Conservation (phyloP, 495 filamentous ascomycete species). For the Daldinia vernicosa region DNA sequence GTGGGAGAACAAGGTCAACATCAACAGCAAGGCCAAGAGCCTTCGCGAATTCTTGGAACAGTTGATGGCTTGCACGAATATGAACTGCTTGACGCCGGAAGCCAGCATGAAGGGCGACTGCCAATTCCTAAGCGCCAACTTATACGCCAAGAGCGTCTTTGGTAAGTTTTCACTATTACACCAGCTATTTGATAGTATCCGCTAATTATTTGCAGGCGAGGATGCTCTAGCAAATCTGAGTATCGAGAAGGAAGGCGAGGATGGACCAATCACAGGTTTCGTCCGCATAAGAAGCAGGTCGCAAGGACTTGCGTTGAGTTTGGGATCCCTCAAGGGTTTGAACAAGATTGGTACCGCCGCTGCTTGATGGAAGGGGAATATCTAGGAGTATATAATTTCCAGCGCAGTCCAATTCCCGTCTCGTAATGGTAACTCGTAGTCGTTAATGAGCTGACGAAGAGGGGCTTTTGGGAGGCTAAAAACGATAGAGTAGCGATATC, state of each 20-base stretch:
- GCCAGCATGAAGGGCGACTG: slow-evolving; percentile 97
- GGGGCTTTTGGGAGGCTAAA: slow-evolving; percentile 11
- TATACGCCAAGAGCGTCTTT: slow-evolving; percentile 98
- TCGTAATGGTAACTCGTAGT: slow-evolving; percentile 1
- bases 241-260: slow-evolving; percentile 96
- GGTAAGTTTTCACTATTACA: slow-evolving; percentile 70
- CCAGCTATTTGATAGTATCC: slow-evolving; percentile 10
- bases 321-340: slow-evolving; percentile 94
- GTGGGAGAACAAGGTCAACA: slow-evolving; percentile 99
- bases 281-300: slow-evolving; percentile 97
- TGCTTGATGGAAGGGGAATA: slow-evolving; percentile 40
- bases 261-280: slow-evolving; percentile 97
- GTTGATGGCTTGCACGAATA: slow-evolving; percentile 97
- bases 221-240: slow-evolving; percentile 97
- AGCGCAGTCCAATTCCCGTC: not conserved
- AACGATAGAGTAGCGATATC: slow-evolving; percentile 31
- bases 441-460: slow-evolving; percentile 11
- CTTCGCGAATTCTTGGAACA: slow-evolving; percentile 93
- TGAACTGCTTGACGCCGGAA: slow-evolving; percentile 97
- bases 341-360: slow-evolving; percentile 73
- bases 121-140: slow-evolving; percentile 95
- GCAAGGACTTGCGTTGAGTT: slow-evolving; percentile 91
- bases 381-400: slow-evolving; percentile 24
- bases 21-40: slow-evolving; percentile 94
- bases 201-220: slow-evolving; percentile 74